Evolutionary conservation across 495 filamentous ascomycete species (phyloP), one percentile per base, ranked within the genome.

Genomic region (Rostrohypoxylon terebratum): DNA sequence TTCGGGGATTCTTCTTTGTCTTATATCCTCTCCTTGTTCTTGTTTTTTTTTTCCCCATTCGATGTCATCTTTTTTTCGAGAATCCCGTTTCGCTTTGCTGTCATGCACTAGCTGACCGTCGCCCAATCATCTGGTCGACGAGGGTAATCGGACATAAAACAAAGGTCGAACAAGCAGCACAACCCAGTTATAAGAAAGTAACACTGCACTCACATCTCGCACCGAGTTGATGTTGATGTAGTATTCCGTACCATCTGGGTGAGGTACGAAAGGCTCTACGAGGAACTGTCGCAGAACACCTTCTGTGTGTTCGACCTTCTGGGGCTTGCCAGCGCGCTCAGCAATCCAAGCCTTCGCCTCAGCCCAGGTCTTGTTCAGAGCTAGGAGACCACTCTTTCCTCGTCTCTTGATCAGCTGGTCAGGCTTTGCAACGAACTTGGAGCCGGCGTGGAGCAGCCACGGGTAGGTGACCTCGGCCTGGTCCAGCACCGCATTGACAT

Each of bases 321-420:
- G 91, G 44, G 88, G 84, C 90, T 97, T 98, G 75, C 92, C 90
- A 69, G 96, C 96, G 65, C 94, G 89, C 80, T 90, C 90, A 81
- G 92, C 91, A 83, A 99, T 91, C 96, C 96, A 99, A 64, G 90
- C 92, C 79, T 90, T 90, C 53, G 94, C 92, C 78, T 98, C 94
- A 48, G 92, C 76, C 96, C 96, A 99, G 71, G 91, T 90, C 90
- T 98, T 98, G 88, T 99, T 99, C 77, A 99, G 87, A 57, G 93
- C 92, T 55, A 99, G 86, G 53, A 99, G 90, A 80, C 96, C 96
- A 81, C 93, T 97, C 94, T 99, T 99, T 80, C 96, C 96, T 85
- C 96, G 89, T 79, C 96, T 87, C 91, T 99, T 99, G 87, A 99
- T 98, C 83, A 98, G 89, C 86, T 98, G 96, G 87, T 99, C 96